These are phyloP conservation scores for Solanum bukasovii DNA, from an alignment of 257 asterid genomes.

Conservation along the genomic window DNA sequence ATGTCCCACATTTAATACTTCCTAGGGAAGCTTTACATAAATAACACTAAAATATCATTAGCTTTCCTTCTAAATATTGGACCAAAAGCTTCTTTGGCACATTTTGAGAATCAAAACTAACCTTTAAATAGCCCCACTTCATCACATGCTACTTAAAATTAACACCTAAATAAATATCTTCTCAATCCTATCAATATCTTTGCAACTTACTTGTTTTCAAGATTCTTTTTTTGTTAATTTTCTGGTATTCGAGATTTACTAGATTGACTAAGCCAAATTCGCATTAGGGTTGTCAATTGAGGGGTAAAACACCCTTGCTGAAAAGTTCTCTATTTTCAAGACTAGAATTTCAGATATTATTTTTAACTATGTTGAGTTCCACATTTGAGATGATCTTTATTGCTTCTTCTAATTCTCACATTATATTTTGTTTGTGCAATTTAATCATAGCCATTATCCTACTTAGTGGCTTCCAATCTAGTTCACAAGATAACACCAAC, in stretches of 20 bases:
- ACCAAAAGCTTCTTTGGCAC: conserved; percentile 23
- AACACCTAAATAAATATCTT: background rate
- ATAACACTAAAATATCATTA: background rate
- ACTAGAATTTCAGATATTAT: fast-evolving
- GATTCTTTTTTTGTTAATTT: background rate
- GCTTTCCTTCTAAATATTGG: conserved; percentile 29
- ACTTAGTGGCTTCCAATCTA: conserved; percentile 23
- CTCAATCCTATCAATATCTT: background rate
- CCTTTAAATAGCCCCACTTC: conserved; percentile 4
- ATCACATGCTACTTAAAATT: background rate
- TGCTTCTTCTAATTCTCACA: conserved; percentile 47
- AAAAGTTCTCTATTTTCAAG: background rate
- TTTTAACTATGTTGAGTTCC: conserved; percentile 27
- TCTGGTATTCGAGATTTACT: background rate
- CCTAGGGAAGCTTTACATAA: background rate
- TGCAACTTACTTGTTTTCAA: background rate
- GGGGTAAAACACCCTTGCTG: background rate
- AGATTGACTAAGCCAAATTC: fast-evolving
- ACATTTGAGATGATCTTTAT: conserved; percentile 37
- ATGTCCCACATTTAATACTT: background rate
- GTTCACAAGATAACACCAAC: background rate
- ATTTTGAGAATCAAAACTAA: background rate
- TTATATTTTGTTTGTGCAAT: conserved; percentile 52
- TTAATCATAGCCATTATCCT: conserved; percentile 44
- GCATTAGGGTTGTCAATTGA: fast-evolving